Conservation (phyloP, 345 rosid genomes). For the Arabis hirsuta region DNA sequence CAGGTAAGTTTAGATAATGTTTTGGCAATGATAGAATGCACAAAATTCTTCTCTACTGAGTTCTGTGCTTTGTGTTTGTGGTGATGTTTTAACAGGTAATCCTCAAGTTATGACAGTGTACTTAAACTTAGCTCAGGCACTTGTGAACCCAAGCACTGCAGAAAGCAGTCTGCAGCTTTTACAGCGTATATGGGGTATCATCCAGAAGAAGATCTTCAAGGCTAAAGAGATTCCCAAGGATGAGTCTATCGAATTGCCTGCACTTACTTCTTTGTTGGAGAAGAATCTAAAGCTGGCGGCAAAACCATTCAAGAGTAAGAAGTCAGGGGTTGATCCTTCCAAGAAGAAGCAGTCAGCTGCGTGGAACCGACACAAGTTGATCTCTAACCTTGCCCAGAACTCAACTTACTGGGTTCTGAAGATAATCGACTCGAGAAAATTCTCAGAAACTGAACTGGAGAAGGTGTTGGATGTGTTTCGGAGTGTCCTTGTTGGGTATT, state of each 20-base stretch:
- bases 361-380: constrained; percentile 73
- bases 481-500: constrained; percentile 57
- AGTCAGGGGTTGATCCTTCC: constrained; percentile 58
- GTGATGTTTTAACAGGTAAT: constrained; percentile 52
- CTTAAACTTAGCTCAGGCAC: constrained; percentile 77
- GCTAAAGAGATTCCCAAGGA: constrained; percentile 74
- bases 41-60: constrained; percentile 3
- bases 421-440: constrained; percentile 69
- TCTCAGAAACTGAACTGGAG: constrained; percentile 59
- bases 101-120: constrained; percentile 86
- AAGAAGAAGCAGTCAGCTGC: constrained; percentile 79
- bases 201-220: constrained; percentile 87
- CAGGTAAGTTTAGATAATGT: constrained; percentile 54
- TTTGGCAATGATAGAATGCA: constrained; percentile 18
- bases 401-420: constrained; percentile 83
- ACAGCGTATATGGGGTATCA: constrained; percentile 91
- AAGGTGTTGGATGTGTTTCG: constrained; percentile 59
- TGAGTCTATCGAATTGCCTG: constrained; percentile 56
- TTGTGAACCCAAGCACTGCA: constrained; percentile 68
- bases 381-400: constrained; percentile 67
- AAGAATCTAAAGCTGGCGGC: constrained; percentile 82
- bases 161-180: constrained; percentile 90
- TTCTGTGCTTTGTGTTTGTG: constrained; percentile 17
- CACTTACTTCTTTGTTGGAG: constrained; percentile 70
- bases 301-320: constrained; percentile 87